Evolutionary conservation across 2,329 filamentous ascomycete genomes (phyloP).

Genomic region (Fusarium sp.): DNA sequence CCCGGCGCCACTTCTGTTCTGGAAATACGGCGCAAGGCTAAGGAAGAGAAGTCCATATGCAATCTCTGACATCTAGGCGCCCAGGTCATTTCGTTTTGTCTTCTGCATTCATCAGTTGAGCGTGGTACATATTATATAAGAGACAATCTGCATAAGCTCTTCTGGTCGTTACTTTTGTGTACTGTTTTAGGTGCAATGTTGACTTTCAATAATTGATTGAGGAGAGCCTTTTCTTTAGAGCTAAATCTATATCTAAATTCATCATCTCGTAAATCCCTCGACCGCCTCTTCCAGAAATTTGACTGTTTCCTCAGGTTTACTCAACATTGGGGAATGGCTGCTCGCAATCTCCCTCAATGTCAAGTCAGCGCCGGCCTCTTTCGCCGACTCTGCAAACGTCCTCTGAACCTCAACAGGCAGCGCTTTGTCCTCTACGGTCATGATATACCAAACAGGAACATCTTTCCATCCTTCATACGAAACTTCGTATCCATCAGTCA

Average conservation of each 20-base stretch:
- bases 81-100: not conserved
- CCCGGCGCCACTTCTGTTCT: slow-evolving; percentile 54
- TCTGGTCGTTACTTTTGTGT: too few relatives aligned
- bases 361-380: slow-evolving; percentile 53
- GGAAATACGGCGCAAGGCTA: slow-evolving; percentile 44
- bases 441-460: slow-evolving; percentile 61
- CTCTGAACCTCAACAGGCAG: slow-evolving; percentile 57
- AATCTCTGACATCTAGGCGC: not conserved
- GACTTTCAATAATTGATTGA: too few relatives aligned
- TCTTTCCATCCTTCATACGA: slow-evolving; percentile 62
- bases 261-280: slow-evolving; percentile 18
- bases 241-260: too few relatives aligned
- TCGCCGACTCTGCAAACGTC: slow-evolving; percentile 54
- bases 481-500: slow-evolving; percentile 60
- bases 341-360: slow-evolving; percentile 56
- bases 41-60: slow-evolving; percentile 17
- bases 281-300: slow-evolving; percentile 51
- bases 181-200: too few relatives aligned
- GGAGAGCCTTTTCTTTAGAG: not conserved
- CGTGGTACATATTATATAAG: too few relatives aligned
- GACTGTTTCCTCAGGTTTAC: slow-evolving; percentile 56
- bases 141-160: too few relatives aligned
- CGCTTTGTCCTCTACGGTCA: slow-evolving; percentile 56
- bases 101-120: too few relatives aligned
- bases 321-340: slow-evolving; percentile 65